Base-by-base conservation (phyloP, 2,329 filamentous ascomycete species). In the Exophiala viscosa region DNA sequence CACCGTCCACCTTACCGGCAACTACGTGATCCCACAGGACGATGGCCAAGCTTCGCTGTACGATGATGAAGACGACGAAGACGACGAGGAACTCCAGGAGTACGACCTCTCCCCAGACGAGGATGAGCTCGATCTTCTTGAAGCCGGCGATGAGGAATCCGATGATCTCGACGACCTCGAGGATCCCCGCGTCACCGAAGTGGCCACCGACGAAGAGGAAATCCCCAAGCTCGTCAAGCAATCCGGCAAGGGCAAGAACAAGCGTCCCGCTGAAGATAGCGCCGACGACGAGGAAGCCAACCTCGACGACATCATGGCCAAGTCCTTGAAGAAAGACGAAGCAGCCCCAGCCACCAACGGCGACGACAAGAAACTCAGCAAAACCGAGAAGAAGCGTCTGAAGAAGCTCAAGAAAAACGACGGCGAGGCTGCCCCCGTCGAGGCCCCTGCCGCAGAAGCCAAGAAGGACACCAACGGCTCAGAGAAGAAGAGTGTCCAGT, bases 321-420 rank as follows among this genome's bases (percentile, higher is more conserved):
- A 93, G 75, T 80, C 78, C 54, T 69, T 73, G 62, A 78, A 84
- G 67, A 73, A 75, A 59, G 67, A 69, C n/a, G 74, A 75, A 60
- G 65, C 44, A 13, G 31, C 50, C 18, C 42, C 45, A 18, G 70
- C 65, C 35, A 65, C 67, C 18, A 78, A 81, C 59, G 82, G 83
- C 61, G 56, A 52, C 64, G 69, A 79, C 62, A 62, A 63, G 59
- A 91, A 91, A 77, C 80, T 90, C 59, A 91, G 85, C 81, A 96
- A 96, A 82, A 96, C 96, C 79, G 89, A 97, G 73, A 84, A 87
- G 69, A 97, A 97, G 86, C 96, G 96, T 73, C 82, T 87, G 66
- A 97, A 99, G 86, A 95, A 95, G 81, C 81, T 92, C 61, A 95
- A 95, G 85, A 96, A 96, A 81, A 97, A 97, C 80, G 89, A 95